Conservation (phyloP, 2,329 filamentous ascomycete species). For the Cylindrodendrum hubeiense region DNA sequence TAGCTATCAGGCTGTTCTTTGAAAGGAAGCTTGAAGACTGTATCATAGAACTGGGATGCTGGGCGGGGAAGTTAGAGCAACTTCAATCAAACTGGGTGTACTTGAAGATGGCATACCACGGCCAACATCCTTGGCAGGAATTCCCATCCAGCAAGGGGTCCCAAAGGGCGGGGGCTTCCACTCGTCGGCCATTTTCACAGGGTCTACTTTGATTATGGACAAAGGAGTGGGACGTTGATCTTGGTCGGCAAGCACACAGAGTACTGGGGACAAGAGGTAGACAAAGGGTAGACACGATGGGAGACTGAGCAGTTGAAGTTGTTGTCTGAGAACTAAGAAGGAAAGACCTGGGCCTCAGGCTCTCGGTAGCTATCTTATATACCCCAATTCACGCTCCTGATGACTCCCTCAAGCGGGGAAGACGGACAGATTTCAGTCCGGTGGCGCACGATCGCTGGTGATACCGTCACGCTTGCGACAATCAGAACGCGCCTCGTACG, state of each 20-base stretch:
- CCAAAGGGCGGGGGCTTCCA: slow-evolving; percentile 48
- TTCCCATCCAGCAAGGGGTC: slow-evolving; percentile 45
- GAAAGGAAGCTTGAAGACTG: slow-evolving; percentile 45
- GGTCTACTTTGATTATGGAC: background rate
- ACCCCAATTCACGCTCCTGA: slow-evolving; percentile 19
- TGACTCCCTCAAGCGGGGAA: slow-evolving; percentile 8
- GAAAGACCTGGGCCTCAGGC: slow-evolving; percentile 10
- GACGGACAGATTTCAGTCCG: slow-evolving; percentile 32
- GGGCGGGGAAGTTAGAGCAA: slow-evolving; percentile 2
- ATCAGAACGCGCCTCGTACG: slow-evolving; percentile 34
- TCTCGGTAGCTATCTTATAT: slow-evolving; percentile 34
- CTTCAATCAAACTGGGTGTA: background rate
- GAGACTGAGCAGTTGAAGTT: too few relatives aligned
- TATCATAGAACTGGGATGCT: slow-evolving; percentile 46
- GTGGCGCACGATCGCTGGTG: slow-evolving; percentile 35
- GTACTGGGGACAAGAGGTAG: background rate
- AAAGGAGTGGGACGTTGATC: background rate
- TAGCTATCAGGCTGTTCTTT: slow-evolving; percentile 29
- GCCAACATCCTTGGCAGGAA: slow-evolving; percentile 43
- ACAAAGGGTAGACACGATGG: background rate
- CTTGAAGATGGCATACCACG: slow-evolving; percentile 37
- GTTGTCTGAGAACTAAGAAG: slow-evolving; percentile 9
- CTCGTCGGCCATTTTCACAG: slow-evolving; percentile 37
- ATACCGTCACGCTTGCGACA: slow-evolving; percentile 37
- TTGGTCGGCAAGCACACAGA: background rate